Evolutionary conservation across 768 basidiomycete genomes (phyloP), one percentile per base, ranked within the genome.

Genomic region (Lactifluus piperatus): DNA sequence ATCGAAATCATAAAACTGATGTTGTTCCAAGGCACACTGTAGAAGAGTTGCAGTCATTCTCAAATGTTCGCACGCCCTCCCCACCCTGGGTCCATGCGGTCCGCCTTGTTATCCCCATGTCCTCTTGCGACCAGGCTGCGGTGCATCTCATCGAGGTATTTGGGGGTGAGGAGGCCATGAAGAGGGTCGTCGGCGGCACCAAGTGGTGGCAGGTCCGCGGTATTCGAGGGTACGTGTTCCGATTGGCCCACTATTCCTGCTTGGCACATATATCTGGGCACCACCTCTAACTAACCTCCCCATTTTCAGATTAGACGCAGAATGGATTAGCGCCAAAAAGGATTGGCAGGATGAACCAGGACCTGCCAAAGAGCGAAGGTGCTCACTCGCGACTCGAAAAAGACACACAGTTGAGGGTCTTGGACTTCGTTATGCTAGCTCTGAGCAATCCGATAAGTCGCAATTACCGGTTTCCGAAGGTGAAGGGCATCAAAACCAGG

Each of bases 201-300:
- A 94, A 94, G 69, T 98, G 95, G 94, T 98, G 95, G 95, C 94
- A 97, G 72, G 92, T 94, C 34, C 84, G 94, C 43, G 86, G 88
- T 20, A 69, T 92, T 47, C 73, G 81, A 53, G 94, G 93, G 93
- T 83, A 74, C 69, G 73, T 74, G 20, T 2, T 44, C 43, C 14
- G 11, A 20, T 44, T 20, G 22, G 16, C 11, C 9, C 66, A 69
- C 65, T 20, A 68, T 39, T 56, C 56, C 7, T 58, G 62, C 14
- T 43, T 8, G 26, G 16, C 7, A 3, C 20, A 5, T 14, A 10
- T 18, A 22, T 18, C 13, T 20, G 32, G 20, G 10, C 9, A 14
- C 27, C 13, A 7, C 6, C n/a, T 47, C 1, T 24, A 29, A 11
- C 2, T 44, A n/a, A 32, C 16, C 6, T 43, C 27, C 56, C 56